phyloP scores from a whole-genome alignment of 495 filamentous ascomycete genomes.

The Xylaria nigripes region DNA sequence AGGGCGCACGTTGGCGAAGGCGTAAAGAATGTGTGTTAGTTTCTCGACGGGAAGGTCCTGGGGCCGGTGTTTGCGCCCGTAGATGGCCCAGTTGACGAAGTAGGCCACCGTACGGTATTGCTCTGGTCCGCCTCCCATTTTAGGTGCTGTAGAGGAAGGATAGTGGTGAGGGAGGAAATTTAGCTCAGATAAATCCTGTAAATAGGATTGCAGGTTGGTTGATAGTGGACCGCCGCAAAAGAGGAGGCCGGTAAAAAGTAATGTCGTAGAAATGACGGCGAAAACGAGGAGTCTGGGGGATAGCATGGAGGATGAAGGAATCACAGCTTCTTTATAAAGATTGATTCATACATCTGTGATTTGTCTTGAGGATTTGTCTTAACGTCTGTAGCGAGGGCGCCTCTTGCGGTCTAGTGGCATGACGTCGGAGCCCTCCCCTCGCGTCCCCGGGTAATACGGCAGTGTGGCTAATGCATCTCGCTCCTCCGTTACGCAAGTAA shows the following conservation, averaged over 20 bases:
- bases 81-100: slow-evolving; percentile 93
- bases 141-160: slow-evolving; percentile 10
- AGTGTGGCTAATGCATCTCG: neutral
- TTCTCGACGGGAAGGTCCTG: slow-evolving; percentile 82
- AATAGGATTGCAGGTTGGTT: neutral
- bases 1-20: slow-evolving; percentile 59
- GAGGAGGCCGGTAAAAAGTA: neutral
- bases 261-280: neutral
- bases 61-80: slow-evolving; percentile 76
- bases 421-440: neutral
- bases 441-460: neutral
- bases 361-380: neutral
- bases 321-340: neutral
- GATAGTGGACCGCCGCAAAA: neutral
- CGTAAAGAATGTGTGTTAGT: slow-evolving; percentile 81
- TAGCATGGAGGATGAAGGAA: neutral
- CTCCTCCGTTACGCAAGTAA: neutral
- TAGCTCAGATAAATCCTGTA: neutral
- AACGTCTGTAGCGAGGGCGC: neutral
- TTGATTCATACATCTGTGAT: neutral
- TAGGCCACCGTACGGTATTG: slow-evolving; percentile 69
- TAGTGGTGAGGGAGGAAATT: neutral
- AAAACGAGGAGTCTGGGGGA: neutral
- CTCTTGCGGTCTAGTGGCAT: neutral
- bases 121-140: slow-evolving; percentile 38